A percentile compares a stretch with the other conserved stretches of the same genome.
These are phyloP conservation scores for Millerago galiae DNA, from an alignment of 805 yeast species.

Conservation along the genomic window DNA sequence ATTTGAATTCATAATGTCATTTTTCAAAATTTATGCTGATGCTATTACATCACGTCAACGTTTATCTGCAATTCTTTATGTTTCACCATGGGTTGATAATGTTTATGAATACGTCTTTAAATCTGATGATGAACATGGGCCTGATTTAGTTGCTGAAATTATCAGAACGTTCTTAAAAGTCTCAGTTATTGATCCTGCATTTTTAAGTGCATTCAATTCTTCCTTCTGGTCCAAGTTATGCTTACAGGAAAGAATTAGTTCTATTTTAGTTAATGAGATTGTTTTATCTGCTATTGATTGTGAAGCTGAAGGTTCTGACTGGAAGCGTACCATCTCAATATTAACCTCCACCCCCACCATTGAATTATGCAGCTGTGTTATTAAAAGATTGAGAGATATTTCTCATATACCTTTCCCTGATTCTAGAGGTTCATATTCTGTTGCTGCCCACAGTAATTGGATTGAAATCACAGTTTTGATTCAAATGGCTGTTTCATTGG, in stretches of 20 bases:
- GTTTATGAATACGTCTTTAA: conserved; percentile 51
- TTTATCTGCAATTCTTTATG: conserved; percentile 32
- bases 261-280: conserved; percentile 63
- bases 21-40: conserved; percentile 45
- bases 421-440: conserved; percentile 32
- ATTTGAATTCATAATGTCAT: conserved; percentile 43
- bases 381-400: conserved; percentile 48
- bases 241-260: conserved; percentile 51
- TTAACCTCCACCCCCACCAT: conserved; percentile 61
- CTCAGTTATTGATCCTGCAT: conserved; percentile 42
- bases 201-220: conserved; percentile 48
- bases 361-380: conserved; percentile 62
- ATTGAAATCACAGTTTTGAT: conserved; percentile 66
- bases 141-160: conserved; percentile 51
- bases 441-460: conserved; percentile 54
- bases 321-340: conserved; percentile 58
- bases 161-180: conserved; percentile 56
- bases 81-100: conserved; percentile 72
- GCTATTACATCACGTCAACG: conserved; percentile 27
- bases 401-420: conserved; percentile 45
- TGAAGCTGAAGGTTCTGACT: conserved; percentile 67
- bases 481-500: conserved; percentile 53
- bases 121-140: conserved; percentile 50
- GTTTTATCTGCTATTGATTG: conserved; percentile 69
- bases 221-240: conserved; percentile 65